Evolutionary conservation across 2,329 filamentous ascomycete species (phyloP), one percentile per base, ranked within the genome.

Genomic region (Lasiodiplodia sp.): DNA sequence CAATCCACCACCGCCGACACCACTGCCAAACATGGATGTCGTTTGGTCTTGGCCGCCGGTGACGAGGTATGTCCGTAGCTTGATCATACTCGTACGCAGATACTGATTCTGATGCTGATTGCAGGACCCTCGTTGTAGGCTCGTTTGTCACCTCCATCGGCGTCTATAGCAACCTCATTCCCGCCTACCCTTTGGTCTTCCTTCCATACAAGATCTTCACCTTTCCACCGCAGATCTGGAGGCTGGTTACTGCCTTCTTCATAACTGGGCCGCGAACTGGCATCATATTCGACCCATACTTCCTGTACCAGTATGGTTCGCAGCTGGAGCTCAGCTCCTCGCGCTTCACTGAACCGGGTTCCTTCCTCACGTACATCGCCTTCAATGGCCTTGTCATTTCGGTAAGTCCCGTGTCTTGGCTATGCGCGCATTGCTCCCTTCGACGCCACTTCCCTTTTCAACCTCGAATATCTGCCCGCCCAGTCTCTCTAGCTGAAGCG

Each of bases 351-450:
- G 86, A 87, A 72, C 91, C 91, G 69, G 94, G 93, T 76, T 92
- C 96, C 78, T 87, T 96, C 74, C 85, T 96, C 71, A 90, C 90
- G 82, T 97, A 96, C 78, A 82, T 96, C 73, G 81, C 90, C 69
- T 96, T 96, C 77, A 86, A 94, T 74, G 85, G 87, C 73, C 81
- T 82, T 64, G 82, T 91, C 75, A 95, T 96, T 72, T 77, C 93
- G 84, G 94, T 97, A 93, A 89, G 94, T 86, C 70, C 66, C 60
- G 21, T 40, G 44, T 44, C 18, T 21, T 67, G 52, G 18, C 51
- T 47, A 25, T 58, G 38, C 38, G n/a, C 23, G 12, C 64, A 8
- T 6, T 16, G 25, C 18, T 51, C 53, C 25, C n/a, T 67, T 7
- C 52, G 21, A 8, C 40, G 18, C 12, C 65, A 31, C 40, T 51